phyloP scores from a whole-genome alignment of 192 early-diverging fungal genomes.

The Tieghemiomyces parasiticus region DNA sequence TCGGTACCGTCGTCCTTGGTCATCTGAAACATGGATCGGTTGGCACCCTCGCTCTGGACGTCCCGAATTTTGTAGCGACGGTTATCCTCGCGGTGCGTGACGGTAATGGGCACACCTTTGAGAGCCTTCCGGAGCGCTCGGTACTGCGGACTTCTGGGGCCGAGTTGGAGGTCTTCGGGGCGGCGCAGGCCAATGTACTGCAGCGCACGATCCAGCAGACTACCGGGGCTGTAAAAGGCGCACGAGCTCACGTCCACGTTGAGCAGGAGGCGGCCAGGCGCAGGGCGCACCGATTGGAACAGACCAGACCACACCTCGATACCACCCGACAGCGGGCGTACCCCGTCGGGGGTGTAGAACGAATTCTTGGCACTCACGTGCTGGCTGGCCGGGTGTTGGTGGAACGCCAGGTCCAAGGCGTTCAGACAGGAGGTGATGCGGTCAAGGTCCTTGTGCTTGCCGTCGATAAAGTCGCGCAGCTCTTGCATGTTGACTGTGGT shows the following conservation, averaged over 20 bases:
- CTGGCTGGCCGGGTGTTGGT: slow-evolving; percentile 62
- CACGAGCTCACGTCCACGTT: slow-evolving; percentile 59
- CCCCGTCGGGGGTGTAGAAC: slow-evolving; percentile 71
- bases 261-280: slow-evolving; percentile 50
- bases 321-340: slow-evolving; percentile 39
- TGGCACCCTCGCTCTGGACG: slow-evolving; percentile 47
- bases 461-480: slow-evolving; percentile 18
- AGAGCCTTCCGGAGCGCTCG: slow-evolving; percentile 18
- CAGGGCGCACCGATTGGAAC: slow-evolving; percentile 74
- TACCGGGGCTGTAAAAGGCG: slow-evolving; percentile 47
- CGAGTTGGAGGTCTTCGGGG: slow-evolving; percentile 25
- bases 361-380: slow-evolving; percentile 74
- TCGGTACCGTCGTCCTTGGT: slow-evolving; percentile 31
- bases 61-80: slow-evolving; percentile 47
- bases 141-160: background rate
- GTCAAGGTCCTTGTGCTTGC: slow-evolving; percentile 9
- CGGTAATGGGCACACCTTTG: slow-evolving; percentile 33
- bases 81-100: slow-evolving; percentile 49
- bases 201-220: slow-evolving; percentile 51
- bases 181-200: slow-evolving; percentile 43
- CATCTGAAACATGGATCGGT: slow-evolving; percentile 53
- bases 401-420: slow-evolving; percentile 67
- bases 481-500: slow-evolving; percentile 37
- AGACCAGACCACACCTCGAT: slow-evolving; percentile 91
- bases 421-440: slow-evolving; percentile 33